These are phyloP conservation scores for Eucalyptus lansdowneana DNA, from an alignment of 345 rosid species.

Conservation along the genomic window DNA sequence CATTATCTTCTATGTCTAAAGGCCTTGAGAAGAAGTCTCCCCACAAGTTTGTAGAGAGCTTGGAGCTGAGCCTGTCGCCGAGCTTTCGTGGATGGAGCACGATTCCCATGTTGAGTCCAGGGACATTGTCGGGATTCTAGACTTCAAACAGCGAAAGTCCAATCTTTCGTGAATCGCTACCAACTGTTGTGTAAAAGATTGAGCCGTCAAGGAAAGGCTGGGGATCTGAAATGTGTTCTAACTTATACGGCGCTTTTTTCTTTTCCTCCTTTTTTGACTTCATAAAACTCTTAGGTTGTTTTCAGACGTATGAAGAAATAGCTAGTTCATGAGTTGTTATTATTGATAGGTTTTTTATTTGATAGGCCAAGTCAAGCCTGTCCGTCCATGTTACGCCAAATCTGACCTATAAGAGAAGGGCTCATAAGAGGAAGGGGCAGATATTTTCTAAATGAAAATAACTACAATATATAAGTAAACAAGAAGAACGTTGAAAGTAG, in stretches of 20 bases:
- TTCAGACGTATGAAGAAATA: neutral
- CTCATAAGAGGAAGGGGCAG: fast-evolving
- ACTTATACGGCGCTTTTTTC: neutral
- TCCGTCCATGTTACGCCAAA: fast-evolving
- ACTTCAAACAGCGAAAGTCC: neutral
- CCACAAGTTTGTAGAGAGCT: neutral
- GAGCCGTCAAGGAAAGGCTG: neutral
- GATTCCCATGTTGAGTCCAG: constrained; percentile 42
- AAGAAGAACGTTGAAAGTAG: too few relatives aligned
- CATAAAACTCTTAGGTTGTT: neutral
- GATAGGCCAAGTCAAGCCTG: too few relatives aligned
- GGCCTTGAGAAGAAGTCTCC: neutral
- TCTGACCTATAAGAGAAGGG: too few relatives aligned
- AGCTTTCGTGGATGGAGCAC: constrained; percentile 28
- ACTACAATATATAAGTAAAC: too few relatives aligned
- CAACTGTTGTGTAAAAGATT: neutral
- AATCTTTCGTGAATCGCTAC: too few relatives aligned
- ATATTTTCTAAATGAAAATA: too few relatives aligned
- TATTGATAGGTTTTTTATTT: too few relatives aligned
- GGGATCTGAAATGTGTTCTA: neutral
- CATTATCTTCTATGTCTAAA: constrained; percentile 7
- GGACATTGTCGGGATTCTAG: constrained; percentile 38
- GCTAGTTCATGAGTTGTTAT: neutral
- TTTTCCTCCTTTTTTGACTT: neutral
- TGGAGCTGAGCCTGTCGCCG: neutral